Conservation (phyloP, 208 protist genomes). For the Angomonas ambiguus region DNA sequence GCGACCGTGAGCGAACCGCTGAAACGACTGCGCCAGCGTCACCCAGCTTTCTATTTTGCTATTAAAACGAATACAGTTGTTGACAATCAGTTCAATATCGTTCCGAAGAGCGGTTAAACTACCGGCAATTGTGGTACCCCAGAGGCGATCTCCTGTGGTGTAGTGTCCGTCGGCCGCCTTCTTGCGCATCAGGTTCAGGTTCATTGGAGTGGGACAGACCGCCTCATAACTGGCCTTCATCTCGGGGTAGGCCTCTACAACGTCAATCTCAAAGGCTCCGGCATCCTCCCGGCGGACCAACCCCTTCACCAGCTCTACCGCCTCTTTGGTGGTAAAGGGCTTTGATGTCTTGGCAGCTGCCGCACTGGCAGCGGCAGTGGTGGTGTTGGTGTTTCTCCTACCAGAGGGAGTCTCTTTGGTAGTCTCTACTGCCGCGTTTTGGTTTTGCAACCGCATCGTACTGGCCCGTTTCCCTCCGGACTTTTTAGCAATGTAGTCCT, state of each 20-base stretch:
- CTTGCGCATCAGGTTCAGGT: constrained; percentile 60
- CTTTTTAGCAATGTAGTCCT: constrained; percentile 49
- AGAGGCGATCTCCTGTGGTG: constrained; percentile 19
- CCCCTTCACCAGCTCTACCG: constrained; percentile 48
- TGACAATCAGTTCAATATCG: constrained; percentile 81
- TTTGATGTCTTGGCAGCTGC: constrained; percentile 7
- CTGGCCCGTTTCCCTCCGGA: constrained; percentile 60
- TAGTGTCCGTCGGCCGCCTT: constrained; percentile 63
- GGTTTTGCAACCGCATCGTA: constrained; percentile 33
- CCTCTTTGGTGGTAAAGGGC: constrained; percentile 20
- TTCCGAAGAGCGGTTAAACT: constrained; percentile 51
- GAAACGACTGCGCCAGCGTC: constrained; percentile 59
- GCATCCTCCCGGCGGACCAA: constrained; percentile 70
- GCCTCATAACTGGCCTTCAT: constrained; percentile 56
- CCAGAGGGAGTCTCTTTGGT: not conserved
- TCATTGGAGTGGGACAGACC: constrained; percentile 75
- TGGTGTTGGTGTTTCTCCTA: not conserved
- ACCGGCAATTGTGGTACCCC: constrained; percentile 47
- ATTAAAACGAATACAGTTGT: constrained; percentile 85
- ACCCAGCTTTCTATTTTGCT: constrained; percentile 57
- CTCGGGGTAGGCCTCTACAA: constrained; percentile 68
- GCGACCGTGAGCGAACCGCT: constrained; percentile 58
- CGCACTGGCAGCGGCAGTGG: constrained; percentile 1
- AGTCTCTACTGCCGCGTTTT: not conserved
- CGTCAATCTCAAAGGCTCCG: constrained; percentile 73